Evolutionary conservation across 139 green algal species (phyloP), one percentile per base, ranked within the genome.

Genomic region (Picochlorum sp.): DNA sequence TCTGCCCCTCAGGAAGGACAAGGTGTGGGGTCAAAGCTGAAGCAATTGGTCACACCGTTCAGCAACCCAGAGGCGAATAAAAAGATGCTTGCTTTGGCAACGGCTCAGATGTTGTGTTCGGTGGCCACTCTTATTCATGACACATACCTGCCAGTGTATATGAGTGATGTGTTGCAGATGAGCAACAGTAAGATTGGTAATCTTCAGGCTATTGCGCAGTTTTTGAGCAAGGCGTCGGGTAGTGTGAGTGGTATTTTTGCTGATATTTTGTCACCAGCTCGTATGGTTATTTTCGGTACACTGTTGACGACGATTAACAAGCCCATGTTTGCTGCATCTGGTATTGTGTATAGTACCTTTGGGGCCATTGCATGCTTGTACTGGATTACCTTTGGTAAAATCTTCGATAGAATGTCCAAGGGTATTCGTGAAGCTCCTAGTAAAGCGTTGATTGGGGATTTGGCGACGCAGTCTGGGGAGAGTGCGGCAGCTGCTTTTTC

Each of bases 51-150:
- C 8, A 44, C 49, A 20, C 71, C 71, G 2, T 78, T 83, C 18
- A 71, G 24, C 21, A 71, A 88, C 51, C 44, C 68, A 2, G 45
- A 28, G 4, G 79, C 79, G 62, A 89, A 88, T 57, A 68, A n/a
- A 7, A 79, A 80, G 62, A 69, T 92, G 38, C 65, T 91, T 24
- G 72, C 84, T 5, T 61, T 92, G 44, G 79, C 70, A 47, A 38
- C 56, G 50, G 80, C 79, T 18, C 83, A 91, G 49, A 82, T 84
- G 61, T 79, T 95, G 55, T 92, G 81, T 71, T 89, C 80, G 23
- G 69, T 92, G 1, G 84, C 88, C 41, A 95, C 88, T 3, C 72
- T 94, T 49, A 89, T 95, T 28, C 87, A 95, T 63, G 88, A 94
- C 75, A 88, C 83, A 16, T 93, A 91, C 76, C 71, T 95, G 13